Evolutionary conservation across 768 basidiomycete species (phyloP).

Genomic region (Amanita rimosa): DNA sequence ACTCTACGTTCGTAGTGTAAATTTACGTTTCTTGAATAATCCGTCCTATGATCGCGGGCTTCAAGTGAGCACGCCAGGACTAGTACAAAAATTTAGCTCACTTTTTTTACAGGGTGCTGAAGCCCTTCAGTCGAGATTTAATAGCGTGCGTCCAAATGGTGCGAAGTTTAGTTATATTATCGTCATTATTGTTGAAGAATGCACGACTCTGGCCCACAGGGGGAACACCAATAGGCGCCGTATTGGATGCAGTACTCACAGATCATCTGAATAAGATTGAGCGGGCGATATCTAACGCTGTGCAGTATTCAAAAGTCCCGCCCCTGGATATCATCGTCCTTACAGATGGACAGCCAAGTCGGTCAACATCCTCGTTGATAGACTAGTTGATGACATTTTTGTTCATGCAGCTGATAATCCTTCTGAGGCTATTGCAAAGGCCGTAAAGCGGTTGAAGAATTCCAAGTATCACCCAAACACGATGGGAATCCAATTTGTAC

Average conservation of each 20-base stretch:
- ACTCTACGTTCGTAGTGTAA: slow-evolving; percentile 14
- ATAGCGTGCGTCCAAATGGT: slow-evolving; percentile 11
- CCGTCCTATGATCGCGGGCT: not conserved
- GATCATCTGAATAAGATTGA: slow-evolving; percentile 12
- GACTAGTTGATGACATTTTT: not conserved
- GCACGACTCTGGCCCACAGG: slow-evolving; percentile 8
- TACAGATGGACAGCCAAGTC: slow-evolving; percentile 21
- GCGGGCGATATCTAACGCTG: not conserved
- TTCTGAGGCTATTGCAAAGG: slow-evolving; percentile 12
- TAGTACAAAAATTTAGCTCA: not conserved
- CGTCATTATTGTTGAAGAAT: not conserved
- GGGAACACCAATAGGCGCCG: slow-evolving; percentile 18
- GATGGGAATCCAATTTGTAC: slow-evolving; percentile 22
- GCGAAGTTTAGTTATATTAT: not conserved
- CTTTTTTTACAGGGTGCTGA: slow-evolving; percentile 10
- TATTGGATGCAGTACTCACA: slow-evolving; percentile 12
- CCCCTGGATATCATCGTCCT: slow-evolving; percentile 23
- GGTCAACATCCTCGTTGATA: not conserved
- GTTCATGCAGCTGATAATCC: not conserved
- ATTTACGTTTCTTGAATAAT: slow-evolving; percentile 17
- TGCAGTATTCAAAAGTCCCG: slow-evolving; percentile 13
- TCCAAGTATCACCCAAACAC: slow-evolving; percentile 21
- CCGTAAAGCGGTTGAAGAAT: slow-evolving; percentile 13
- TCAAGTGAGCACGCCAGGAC: not conserved
- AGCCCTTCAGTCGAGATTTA: slow-evolving; percentile 11